phyloP scores from a whole-genome alignment of 345 rosid species.

The Eucalyptus urophylla region DNA sequence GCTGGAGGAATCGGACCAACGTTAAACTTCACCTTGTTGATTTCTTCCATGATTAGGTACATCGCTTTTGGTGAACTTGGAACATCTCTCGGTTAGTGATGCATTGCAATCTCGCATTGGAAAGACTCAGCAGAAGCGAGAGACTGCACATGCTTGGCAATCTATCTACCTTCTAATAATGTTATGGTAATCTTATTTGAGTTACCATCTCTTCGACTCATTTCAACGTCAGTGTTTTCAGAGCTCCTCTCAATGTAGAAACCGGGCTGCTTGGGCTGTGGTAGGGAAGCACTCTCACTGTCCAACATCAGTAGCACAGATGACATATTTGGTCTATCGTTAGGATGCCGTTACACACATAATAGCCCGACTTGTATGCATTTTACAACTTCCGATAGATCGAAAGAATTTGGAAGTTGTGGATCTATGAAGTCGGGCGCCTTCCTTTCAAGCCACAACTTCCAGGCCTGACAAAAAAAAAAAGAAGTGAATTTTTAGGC shows the following conservation, averaged over 20 bases:
- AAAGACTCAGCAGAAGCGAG: background rate
- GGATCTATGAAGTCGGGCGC: slow-evolving; percentile 9
- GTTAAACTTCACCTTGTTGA: background rate
- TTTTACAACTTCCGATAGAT: slow-evolving; percentile 4
- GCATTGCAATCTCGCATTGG: background rate
- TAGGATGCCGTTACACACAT: slow-evolving; percentile 24
- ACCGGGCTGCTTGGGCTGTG: background rate
- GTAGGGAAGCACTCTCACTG: background rate
- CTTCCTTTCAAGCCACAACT: slow-evolving; percentile 10
- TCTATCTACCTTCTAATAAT: background rate
- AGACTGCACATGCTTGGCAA: background rate
- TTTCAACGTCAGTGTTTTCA: background rate
- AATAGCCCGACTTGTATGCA: slow-evolving; percentile 26
- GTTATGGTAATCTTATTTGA: background rate
- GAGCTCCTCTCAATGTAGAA: background rate
- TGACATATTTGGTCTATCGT: slow-evolving; percentile 24
- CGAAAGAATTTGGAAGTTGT: background rate
- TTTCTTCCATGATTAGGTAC: background rate
- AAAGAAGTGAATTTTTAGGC: background rate
- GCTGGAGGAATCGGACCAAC: background rate
- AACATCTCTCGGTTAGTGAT: background rate
- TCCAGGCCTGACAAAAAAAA: slow-evolving; percentile 17
- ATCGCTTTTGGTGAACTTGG: background rate
- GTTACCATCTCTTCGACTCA: background rate
- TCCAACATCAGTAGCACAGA: background rate